These are phyloP conservation scores for Globisporangium megalacanthum DNA, from an alignment of 352 stramenopile genomes.

Conservation along the genomic window DNA sequence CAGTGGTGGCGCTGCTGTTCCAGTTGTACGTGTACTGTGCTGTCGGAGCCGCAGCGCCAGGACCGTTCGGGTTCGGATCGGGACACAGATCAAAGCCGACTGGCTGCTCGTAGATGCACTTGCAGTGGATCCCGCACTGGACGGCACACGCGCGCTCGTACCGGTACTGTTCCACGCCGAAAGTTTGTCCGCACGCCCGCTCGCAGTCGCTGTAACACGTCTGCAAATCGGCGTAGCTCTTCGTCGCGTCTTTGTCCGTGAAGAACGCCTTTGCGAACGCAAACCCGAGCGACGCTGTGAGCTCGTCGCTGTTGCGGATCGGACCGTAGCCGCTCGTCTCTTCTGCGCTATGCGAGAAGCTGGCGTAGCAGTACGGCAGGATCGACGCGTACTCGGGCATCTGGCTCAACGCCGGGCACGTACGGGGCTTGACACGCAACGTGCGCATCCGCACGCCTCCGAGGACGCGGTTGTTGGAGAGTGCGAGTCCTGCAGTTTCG, in stretches of 20 bases:
- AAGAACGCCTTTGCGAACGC: slow-evolving; percentile 49
- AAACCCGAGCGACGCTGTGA: slow-evolving; percentile 37
- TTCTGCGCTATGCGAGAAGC: slow-evolving; percentile 28
- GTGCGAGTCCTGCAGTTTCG: slow-evolving; percentile 22
- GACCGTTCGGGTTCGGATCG: slow-evolving; percentile 48
- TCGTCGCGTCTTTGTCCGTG: slow-evolving; percentile 25
- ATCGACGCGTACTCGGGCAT: slow-evolving; percentile 61
- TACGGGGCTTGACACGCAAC: slow-evolving; percentile 46
- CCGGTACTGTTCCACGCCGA: slow-evolving; percentile 50
- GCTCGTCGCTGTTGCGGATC: slow-evolving; percentile 50
- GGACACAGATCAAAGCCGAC: slow-evolving; percentile 35
- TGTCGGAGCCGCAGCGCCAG: slow-evolving; percentile 21
- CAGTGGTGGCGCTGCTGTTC: slow-evolving; percentile 21
- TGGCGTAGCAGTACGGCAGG: slow-evolving; percentile 57
- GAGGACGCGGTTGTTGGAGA: slow-evolving; percentile 45
- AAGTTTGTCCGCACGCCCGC: slow-evolving; percentile 34
- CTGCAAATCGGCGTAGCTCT: slow-evolving; percentile 43
- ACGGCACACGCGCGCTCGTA: slow-evolving; percentile 36
- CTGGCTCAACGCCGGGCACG: slow-evolving; percentile 37
- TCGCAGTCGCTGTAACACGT: slow-evolving; percentile 50
- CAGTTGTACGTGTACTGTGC: slow-evolving; percentile 55
- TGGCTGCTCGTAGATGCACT: slow-evolving; percentile 62
- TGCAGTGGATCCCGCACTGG: slow-evolving; percentile 51
- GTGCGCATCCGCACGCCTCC: slow-evolving; percentile 51
- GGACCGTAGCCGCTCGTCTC: slow-evolving; percentile 44